These are phyloP conservation scores for Coprinellus micaceus DNA, from an alignment of 768 basidiomycete species.

Conservation along the genomic window DNA sequence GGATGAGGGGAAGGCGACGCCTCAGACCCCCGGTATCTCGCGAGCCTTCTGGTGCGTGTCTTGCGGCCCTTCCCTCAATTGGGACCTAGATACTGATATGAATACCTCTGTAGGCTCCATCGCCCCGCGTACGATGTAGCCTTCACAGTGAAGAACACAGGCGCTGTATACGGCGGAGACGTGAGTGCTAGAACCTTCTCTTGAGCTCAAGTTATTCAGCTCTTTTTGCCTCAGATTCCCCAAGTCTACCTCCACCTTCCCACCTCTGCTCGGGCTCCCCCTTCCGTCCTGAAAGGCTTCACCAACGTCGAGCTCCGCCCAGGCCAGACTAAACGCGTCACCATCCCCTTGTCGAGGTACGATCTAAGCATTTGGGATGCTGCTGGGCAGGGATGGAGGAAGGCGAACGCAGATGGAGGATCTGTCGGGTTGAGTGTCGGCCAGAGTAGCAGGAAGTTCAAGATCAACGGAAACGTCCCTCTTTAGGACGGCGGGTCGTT, in stretches of 20 bases:
- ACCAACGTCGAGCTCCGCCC: constrained; percentile 49
- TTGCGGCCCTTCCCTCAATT: neutral
- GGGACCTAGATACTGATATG: neutral
- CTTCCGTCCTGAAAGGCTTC: constrained; percentile 69
- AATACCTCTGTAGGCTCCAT: constrained; percentile 49
- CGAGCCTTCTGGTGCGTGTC: constrained; percentile 52
- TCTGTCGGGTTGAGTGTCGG: constrained; percentile 61
- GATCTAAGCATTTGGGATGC: constrained; percentile 78
- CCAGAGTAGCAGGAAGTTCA: constrained; percentile 61
- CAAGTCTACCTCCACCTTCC: constrained; percentile 77
- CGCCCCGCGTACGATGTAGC: constrained; percentile 58
- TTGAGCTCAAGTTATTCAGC: neutral
- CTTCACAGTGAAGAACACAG: constrained; percentile 67
- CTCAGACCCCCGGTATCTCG: constrained; percentile 54
- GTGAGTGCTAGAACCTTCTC: constrained; percentile 30
- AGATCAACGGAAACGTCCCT: constrained; percentile 44
- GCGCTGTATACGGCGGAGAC: constrained; percentile 59
- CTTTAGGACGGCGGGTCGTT: too few species aligned
- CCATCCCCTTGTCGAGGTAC: constrained; percentile 61
- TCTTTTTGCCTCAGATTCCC: constrained; percentile 45
- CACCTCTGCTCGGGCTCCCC: constrained; percentile 60
- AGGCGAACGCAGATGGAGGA: constrained; percentile 47
- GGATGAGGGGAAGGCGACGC: constrained; percentile 56
- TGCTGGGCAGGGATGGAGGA: constrained; percentile 68
- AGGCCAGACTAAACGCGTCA: constrained; percentile 43